phyloP scores from a whole-genome alignment of 2,329 filamentous ascomycete species.

The Botrytis sinoallii region DNA sequence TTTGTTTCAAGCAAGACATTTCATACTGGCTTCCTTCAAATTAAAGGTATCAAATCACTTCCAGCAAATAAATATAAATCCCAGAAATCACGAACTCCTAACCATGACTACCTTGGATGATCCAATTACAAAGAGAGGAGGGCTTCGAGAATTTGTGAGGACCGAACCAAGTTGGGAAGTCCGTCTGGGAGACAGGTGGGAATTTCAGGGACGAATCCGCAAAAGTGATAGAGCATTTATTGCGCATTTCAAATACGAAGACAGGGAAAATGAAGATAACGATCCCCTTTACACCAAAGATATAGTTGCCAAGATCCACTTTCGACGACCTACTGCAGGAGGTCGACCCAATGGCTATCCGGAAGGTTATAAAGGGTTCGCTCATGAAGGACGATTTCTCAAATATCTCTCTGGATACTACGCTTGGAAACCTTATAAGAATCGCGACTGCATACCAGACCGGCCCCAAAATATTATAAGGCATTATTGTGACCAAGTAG shows the following conservation, averaged over 20 bases:
- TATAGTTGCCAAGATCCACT: neutral
- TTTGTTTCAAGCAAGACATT: neutral
- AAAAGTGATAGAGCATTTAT: neutral
- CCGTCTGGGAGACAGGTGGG: neutral
- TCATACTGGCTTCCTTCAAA: neutral
- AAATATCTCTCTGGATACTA: neutral
- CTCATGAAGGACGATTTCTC: neutral
- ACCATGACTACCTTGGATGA: neutral
- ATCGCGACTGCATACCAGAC: no score
- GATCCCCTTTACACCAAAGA: neutral
- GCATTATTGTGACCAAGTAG: neutral
- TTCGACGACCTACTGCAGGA: neutral
- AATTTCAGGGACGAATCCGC: neutral
- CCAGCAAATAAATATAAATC: neutral
- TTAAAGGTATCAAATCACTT: neutral
- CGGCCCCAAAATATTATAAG: neutral
- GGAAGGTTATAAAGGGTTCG: neutral
- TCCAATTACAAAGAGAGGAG: neutral
- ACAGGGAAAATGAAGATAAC: neutral
- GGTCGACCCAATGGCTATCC: neutral
- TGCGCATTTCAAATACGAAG: neutral
- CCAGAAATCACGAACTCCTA: neutral
- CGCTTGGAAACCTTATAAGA: neutral
- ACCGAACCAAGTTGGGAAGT: neutral
- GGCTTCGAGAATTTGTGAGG: neutral